Percentiles rank a stretch among this genome's conserved stretches.
Evolutionary conservation across 2,329 filamentous ascomycete species (phyloP).

Genomic region (Phialocephala subalpina): DNA sequence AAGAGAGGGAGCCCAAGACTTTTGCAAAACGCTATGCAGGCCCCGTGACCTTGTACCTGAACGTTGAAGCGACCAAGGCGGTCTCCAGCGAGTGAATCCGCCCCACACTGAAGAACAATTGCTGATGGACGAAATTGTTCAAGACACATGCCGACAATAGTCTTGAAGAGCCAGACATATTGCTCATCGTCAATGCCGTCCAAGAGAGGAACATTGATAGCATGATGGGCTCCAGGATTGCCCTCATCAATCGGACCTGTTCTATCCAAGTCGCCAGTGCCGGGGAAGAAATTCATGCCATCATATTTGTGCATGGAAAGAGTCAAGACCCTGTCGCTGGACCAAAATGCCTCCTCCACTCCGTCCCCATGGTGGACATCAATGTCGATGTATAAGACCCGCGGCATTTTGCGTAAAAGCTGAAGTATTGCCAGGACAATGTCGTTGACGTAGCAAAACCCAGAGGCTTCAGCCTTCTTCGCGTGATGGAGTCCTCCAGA

Average conservation of each 20-base stretch:
- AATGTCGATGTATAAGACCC: slow-evolving; percentile 94
- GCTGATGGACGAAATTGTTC: slow-evolving; percentile 86
- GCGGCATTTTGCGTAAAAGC: slow-evolving; percentile 80
- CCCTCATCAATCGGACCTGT: slow-evolving; percentile 84
- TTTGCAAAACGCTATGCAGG: slow-evolving; percentile 91
- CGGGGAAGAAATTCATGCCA: slow-evolving; percentile 83
- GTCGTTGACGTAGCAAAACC: slow-evolving; percentile 99
- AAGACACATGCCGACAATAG: slow-evolving; percentile 79
- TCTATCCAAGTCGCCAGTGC: slow-evolving; percentile 86
- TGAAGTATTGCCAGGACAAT: slow-evolving; percentile 94
- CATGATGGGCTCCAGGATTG: slow-evolving; percentile 88
- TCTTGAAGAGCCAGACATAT: slow-evolving; percentile 86
- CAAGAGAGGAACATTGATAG: slow-evolving; percentile 88
- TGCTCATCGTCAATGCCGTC: slow-evolving; percentile 92
- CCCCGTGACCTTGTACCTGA: slow-evolving; percentile 92
- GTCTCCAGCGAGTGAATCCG: slow-evolving; percentile 93
- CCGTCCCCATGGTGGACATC: slow-evolving; percentile 93
- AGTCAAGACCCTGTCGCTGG: slow-evolving; percentile 88
- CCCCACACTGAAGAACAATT: slow-evolving; percentile 94
- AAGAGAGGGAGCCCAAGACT: slow-evolving; percentile 81
- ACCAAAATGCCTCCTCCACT: slow-evolving; percentile 91
- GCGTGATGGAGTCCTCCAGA: slow-evolving; percentile 96
- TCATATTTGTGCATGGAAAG: slow-evolving; percentile 98
- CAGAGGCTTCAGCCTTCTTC: slow-evolving; percentile 91
- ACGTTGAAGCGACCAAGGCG: slow-evolving; percentile 95